Base-by-base conservation (phyloP, 2,329 filamentous ascomycete genomes). In the Cylindrodendrum hubeiense region DNA sequence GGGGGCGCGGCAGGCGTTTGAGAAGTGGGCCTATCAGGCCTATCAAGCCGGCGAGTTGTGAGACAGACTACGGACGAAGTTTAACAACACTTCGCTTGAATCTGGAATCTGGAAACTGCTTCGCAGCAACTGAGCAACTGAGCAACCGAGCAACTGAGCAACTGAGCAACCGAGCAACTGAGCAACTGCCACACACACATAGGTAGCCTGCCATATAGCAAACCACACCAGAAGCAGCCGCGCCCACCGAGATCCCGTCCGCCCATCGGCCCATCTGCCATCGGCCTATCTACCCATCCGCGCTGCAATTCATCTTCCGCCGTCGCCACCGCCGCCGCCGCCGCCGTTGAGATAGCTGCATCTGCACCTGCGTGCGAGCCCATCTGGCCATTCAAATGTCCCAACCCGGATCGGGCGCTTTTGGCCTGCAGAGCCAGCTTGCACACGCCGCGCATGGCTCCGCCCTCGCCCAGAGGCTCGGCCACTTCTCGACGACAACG, bases 401-500 rank as follows among this genome's bases (percentile, higher is more conserved):
- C 51, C 63, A 63, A 60, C 54, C 69, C 34, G 67, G 69, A 53
- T 50, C 59, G n/a, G 56, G 57, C 37, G 17, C 41, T 13, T 55
- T 68, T 44, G 61, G 67, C 57, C 54, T 71, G 49, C 66, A 67
- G 63, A 55, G 56, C 61, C 55, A 67, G 60, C 65, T 71, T 43
- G 60, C 60, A 51, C 59, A 66, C 37, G 61, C 61, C 58, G 46
- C 43, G 63, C 67, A 67, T 51, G 57, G 58, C 52, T 66, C 67
- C 57, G 66, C 63, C 34, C 44, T 71, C 60, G 64, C 56, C 24
- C 66, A 69, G 43, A 56, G 65, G 37, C 59, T 68, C 64, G 59
- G 64, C 49, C 66, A 67, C 60, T 72, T 69, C 8, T 39, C 37
- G 55, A 64, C 74, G 43, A 62, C 68, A 54, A 67, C 67, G 24